These are phyloP conservation scores for Fusarium sp. DNA, from an alignment of 2,329 filamentous ascomycete genomes.

Conservation along the genomic window DNA sequence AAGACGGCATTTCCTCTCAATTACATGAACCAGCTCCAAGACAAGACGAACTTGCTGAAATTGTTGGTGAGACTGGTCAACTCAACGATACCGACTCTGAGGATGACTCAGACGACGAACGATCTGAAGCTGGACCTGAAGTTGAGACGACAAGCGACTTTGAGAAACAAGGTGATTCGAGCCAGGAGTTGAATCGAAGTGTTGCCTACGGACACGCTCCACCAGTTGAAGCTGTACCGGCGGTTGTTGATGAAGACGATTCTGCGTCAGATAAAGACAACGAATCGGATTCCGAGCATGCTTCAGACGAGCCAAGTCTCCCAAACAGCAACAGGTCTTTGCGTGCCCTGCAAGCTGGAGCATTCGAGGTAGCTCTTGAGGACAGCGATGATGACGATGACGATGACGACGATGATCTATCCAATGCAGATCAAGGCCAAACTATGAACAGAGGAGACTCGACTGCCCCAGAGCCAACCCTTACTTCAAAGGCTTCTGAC, in stretches of 20 bases:
- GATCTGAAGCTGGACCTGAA: neutral
- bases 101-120: constrained; percentile 10
- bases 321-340: neutral
- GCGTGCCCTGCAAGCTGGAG: neutral
- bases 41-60: neutral
- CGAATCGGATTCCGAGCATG: constrained; percentile 8
- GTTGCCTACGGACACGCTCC: neutral
- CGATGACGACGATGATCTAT: neutral
- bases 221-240: neutral
- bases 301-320: constrained; percentile 1
- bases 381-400: neutral
- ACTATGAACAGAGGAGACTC: neutral
- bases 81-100: constrained; percentile 7
- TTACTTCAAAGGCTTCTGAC: neutral
- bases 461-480: neutral
- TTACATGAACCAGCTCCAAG: neutral
- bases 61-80: neutral
- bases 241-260: neutral
- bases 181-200: neutral
- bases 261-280: constrained; percentile 4
- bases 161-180: neutral
- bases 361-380: neutral
- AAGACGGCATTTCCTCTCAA: neutral
- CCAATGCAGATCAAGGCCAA: neutral
- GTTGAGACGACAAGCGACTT: neutral